Conservation (phyloP, 139 green algal genomes). For the Axilococcus clingmanii region DNA sequence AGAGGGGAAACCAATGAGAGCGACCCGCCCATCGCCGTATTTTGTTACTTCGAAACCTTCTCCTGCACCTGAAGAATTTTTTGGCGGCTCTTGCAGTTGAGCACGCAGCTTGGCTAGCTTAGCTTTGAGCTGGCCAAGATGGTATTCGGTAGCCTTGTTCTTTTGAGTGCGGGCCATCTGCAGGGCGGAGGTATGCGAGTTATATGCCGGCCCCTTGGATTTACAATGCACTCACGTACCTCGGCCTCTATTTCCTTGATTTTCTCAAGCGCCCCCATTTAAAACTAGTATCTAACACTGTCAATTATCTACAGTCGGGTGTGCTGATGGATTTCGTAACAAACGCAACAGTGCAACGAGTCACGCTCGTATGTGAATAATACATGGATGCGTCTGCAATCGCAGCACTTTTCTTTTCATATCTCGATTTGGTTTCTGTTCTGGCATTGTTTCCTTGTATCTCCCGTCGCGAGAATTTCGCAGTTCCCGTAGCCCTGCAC, state of each 20-base stretch:
- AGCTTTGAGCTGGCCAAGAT: slow-evolving; percentile 93
- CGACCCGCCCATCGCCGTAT: slow-evolving; percentile 91
- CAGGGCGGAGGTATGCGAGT: too few species aligned
- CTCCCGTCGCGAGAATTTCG: too few species aligned
- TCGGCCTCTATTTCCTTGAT: slow-evolving; percentile 97
- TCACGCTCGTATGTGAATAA: too few species aligned
- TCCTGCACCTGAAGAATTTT: slow-evolving; percentile 43
- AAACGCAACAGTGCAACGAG: too few species aligned
- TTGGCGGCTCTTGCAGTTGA: slow-evolving; percentile 81
- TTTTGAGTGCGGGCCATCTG: slow-evolving; percentile 94
- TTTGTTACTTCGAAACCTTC: slow-evolving; percentile 97
- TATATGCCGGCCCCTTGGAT: too few species aligned
- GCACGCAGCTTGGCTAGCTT: slow-evolving; percentile 95
- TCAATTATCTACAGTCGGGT: slow-evolving; percentile 4
- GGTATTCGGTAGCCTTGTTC: slow-evolving; percentile 47
- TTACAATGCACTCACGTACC: too few species aligned
- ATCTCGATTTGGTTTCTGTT: too few species aligned
- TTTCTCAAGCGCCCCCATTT: slow-evolving; percentile 84
- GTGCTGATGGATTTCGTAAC: too few species aligned
- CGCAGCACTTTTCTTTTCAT: too few species aligned
- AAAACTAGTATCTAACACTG: neutral
- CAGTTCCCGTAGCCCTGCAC: too few species aligned
- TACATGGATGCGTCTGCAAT: too few species aligned
- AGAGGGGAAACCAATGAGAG: slow-evolving; percentile 91
- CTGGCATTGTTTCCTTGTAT: too few species aligned